These are phyloP conservation scores for Trichoderma citrinoviride DNA, from an alignment of 2,329 filamentous ascomycete species.

Conservation along the genomic window DNA sequence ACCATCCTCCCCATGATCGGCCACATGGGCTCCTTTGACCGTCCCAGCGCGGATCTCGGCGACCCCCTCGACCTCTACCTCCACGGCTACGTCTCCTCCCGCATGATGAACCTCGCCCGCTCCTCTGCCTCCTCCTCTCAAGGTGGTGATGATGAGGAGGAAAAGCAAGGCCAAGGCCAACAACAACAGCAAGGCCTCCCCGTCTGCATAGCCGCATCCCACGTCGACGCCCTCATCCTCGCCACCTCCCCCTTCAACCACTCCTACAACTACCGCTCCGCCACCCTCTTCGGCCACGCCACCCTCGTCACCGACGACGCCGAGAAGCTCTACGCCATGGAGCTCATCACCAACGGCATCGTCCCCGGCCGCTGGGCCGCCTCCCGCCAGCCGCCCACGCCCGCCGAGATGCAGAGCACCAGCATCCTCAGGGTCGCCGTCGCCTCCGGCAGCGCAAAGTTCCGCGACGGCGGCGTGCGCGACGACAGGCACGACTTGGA, in stretches of 20 bases:
- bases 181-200: slow-evolving; percentile 54
- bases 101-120: slow-evolving; percentile 66
- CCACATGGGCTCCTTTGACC: slow-evolving; percentile 69
- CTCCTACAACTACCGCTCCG: slow-evolving; percentile 84
- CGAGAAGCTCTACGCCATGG: slow-evolving; percentile 77
- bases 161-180: background rate
- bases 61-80: slow-evolving; percentile 75
- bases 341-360: slow-evolving; percentile 72
- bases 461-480: slow-evolving; percentile 61
- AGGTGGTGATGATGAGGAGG: background rate
- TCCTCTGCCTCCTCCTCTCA: background rate
- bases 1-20: slow-evolving; percentile 82
- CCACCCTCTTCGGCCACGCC: slow-evolving; percentile 73
- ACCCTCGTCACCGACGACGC: slow-evolving; percentile 61
- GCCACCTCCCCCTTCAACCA: slow-evolving; percentile 76
- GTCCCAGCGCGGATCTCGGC: slow-evolving; percentile 56
- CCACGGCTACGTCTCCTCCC: slow-evolving; percentile 78
- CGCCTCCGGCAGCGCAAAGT: slow-evolving; percentile 71
- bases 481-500: slow-evolving; percentile 51
- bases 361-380: slow-evolving; percentile 67
- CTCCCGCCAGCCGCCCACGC: slow-evolving; percentile 67
- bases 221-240: slow-evolving; percentile 77
- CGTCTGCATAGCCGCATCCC: slow-evolving; percentile 68
- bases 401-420: slow-evolving; percentile 72
- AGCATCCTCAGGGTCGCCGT: slow-evolving; percentile 68